Evolutionary conservation across 768 basidiomycete genomes (phyloP).

Genomic region (Mycena crocata): DNA sequence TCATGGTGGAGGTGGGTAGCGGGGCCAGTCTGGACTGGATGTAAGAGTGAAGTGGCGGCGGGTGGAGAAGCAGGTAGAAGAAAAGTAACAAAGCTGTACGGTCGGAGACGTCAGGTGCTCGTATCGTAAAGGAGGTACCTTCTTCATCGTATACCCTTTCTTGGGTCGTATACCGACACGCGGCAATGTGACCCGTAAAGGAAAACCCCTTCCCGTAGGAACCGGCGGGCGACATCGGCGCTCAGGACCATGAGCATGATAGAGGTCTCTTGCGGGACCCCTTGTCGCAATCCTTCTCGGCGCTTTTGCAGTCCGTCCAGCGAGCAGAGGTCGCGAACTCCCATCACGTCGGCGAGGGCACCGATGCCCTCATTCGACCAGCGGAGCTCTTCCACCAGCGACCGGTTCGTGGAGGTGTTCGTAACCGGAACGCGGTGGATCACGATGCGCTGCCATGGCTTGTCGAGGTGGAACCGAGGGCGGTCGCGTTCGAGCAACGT

Average conservation of each 20-base stretch:
- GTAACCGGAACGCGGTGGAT: conserved; percentile 9
- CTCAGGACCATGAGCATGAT: conserved; percentile 10
- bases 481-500: background rate
- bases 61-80: conserved; percentile 31
- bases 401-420: background rate
- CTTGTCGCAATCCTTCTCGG: conserved; percentile 6
- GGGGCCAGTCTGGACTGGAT: too few species aligned
- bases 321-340: conserved; percentile 3
- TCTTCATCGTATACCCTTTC: background rate
- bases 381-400: conserved; percentile 11
- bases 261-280: conserved; percentile 14
- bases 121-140: background rate
- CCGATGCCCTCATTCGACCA: conserved; percentile 13
- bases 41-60: too few species aligned
- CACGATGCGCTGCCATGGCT: conserved; percentile 7
- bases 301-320: conserved; percentile 3
- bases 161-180: conserved; percentile 4
- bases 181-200: conserved; percentile 18
- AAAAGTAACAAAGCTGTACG: background rate
- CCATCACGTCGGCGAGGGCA: background rate
- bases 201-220: conserved; percentile 15
- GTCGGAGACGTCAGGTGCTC: background rate
- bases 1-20: too few species aligned
- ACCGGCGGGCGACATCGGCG: conserved; percentile 1
- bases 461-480: background rate